Evolutionary conservation across 495 filamentous ascomycete species (phyloP).

Genomic region (Pyrenopolyporus hunteri): DNA sequence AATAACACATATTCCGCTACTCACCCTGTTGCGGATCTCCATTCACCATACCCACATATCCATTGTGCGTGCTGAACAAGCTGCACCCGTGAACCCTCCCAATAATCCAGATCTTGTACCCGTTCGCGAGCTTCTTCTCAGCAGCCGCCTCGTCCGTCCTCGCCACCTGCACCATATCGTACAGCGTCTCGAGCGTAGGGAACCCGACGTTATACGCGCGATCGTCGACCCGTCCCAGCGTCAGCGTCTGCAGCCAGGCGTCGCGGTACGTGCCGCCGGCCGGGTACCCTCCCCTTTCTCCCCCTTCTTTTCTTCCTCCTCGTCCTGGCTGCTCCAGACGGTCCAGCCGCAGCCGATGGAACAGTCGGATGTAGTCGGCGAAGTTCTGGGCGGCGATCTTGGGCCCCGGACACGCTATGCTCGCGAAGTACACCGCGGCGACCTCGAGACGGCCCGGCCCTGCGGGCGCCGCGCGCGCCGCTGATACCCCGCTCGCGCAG

Average conservation of each 20-base stretch:
- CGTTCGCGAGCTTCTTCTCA: not conserved
- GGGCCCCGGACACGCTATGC: not conserved
- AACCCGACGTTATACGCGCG: not conserved
- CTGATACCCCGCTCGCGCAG: constrained; percentile 15
- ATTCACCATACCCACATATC: constrained; percentile 10
- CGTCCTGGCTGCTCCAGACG: no score
- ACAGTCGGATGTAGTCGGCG: not conserved
- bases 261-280: constrained; percentile 6
- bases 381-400: not conserved
- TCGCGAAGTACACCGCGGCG: not conserved
- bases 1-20: not conserved
- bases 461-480: not conserved
- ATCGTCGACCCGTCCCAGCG: not conserved
- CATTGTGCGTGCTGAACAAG: constrained; percentile 9
- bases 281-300: not conserved
- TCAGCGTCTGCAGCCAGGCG: constrained; percentile 4
- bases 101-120: not conserved
- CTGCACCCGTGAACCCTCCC: not conserved
- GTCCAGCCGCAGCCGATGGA: not conserved
- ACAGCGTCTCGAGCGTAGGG: not conserved
- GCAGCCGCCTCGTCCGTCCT: not conserved
- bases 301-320: no score
- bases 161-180: not conserved
- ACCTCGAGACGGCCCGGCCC: constrained; percentile 2
- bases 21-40: constrained; percentile 14